Conservation (phyloP, 2,329 filamentous ascomycete genomes). For the Neofusicoccum kwambonambiense region DNA sequence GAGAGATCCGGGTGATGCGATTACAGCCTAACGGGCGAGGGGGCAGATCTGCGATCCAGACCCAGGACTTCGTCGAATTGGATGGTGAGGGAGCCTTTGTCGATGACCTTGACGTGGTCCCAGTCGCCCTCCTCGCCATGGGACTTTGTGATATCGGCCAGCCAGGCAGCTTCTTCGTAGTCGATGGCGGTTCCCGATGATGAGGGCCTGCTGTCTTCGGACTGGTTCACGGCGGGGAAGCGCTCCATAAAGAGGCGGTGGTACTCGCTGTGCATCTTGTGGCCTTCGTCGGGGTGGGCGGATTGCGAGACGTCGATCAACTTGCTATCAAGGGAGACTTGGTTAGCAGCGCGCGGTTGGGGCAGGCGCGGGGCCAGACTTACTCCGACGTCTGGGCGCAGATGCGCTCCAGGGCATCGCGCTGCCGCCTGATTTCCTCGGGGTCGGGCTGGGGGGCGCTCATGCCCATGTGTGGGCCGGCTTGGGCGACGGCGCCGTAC, state of each 20-base stretch:
- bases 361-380: slow-evolving; percentile 22
- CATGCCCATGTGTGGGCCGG: slow-evolving; percentile 33
- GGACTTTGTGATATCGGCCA: slow-evolving; percentile 29
- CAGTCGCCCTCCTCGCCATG: slow-evolving; percentile 29
- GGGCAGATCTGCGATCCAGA: slow-evolving; percentile 21
- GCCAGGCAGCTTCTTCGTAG: slow-evolving; percentile 19
- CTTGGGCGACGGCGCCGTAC: slow-evolving; percentile 42
- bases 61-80: slow-evolving; percentile 35
- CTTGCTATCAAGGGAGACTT: slow-evolving; percentile 41
- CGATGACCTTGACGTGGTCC: slow-evolving; percentile 32
- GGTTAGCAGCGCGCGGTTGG: neutral
- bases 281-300: slow-evolving; percentile 37
- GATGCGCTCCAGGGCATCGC: slow-evolving; percentile 49
- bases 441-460: slow-evolving; percentile 45
- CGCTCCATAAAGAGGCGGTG: slow-evolving; percentile 43
- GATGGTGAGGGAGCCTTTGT: slow-evolving; percentile 36
- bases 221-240: slow-evolving; percentile 28
- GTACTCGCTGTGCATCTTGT: slow-evolving; percentile 40
- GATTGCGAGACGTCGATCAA: slow-evolving; percentile 50
- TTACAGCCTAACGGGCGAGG: slow-evolving; percentile 12
- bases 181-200: slow-evolving; percentile 16
- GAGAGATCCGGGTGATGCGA: neutral
- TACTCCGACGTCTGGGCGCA: slow-evolving; percentile 51
- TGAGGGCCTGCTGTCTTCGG: slow-evolving; percentile 18
- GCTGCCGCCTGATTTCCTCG: slow-evolving; percentile 48